phyloP scores from a whole-genome alignment of 192 early-diverging fungal species.

The Entomortierella lignicola region DNA sequence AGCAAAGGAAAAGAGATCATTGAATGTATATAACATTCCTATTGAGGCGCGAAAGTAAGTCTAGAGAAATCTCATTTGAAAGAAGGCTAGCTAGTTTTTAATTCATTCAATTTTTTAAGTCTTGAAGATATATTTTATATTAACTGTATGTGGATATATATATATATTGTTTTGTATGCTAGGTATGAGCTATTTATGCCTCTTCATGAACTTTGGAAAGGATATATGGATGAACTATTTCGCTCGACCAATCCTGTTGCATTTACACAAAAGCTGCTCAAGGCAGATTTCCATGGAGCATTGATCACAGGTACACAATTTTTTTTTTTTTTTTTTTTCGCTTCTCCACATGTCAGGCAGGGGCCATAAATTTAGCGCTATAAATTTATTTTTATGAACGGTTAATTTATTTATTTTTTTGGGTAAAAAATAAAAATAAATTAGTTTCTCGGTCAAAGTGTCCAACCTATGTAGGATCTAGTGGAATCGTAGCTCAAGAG shows the following conservation, averaged over 20 bases:
- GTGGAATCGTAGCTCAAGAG: slow-evolving; percentile 89
- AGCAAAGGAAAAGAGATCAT: slow-evolving; percentile 68
- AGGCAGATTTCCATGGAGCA: slow-evolving; percentile 91
- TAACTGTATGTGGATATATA: too few relatives aligned
- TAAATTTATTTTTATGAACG: too few relatives aligned
- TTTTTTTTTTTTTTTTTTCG: not conserved
- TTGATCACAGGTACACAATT: slow-evolving; percentile 68
- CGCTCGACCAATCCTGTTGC: slow-evolving; percentile 25
- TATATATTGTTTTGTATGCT: not conserved
- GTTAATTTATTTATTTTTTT: too few relatives aligned
- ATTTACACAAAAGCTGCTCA: slow-evolving; percentile 68
- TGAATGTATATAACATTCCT: slow-evolving; percentile 76
- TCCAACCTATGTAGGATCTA: slow-evolving; percentile 79
- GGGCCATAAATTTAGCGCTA: too few relatives aligned
- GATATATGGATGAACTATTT: slow-evolving; percentile 78
- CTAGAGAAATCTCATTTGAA: not conserved
- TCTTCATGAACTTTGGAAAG: slow-evolving; percentile 80
- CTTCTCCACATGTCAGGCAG: slow-evolving; percentile 3
- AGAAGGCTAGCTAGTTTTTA: too few relatives aligned
- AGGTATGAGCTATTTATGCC: slow-evolving; percentile 77
- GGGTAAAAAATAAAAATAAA: too few relatives aligned
- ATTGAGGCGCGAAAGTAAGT: slow-evolving; percentile 58
- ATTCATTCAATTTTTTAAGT: too few relatives aligned
- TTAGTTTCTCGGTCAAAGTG: slow-evolving; percentile 81
- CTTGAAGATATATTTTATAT: too few relatives aligned